Percentiles rank a stretch among this genome's conserved stretches.
Evolutionary conservation across 2,329 filamentous ascomycete genomes (phyloP).

Genomic region (Colletotrichum sp.): DNA sequence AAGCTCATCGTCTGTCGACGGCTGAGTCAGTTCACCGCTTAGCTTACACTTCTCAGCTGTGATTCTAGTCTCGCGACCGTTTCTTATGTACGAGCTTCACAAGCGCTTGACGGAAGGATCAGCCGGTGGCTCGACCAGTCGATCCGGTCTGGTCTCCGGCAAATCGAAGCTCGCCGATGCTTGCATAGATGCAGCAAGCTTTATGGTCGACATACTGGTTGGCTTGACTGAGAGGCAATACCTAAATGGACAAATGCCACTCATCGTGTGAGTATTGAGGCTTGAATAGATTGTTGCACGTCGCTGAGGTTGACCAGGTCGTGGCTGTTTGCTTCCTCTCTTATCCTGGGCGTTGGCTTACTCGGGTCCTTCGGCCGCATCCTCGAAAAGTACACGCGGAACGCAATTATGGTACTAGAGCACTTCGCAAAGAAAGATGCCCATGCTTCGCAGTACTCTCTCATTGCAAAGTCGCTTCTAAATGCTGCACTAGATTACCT

Average conservation of each 20-base stretch:
- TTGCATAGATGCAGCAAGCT: constrained; percentile 58
- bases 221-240: constrained; percentile 46
- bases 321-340: constrained; percentile 58
- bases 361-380: constrained; percentile 57
- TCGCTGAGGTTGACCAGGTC: constrained; percentile 37
- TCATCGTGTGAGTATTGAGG: constrained; percentile 51
- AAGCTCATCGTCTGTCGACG: background rate
- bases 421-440: constrained; percentile 54
- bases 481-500: constrained; percentile 50
- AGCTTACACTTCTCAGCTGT: constrained; percentile 37
- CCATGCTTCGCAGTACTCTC: constrained; percentile 57
- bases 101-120: constrained; percentile 44
- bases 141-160: constrained; percentile 36
- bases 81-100: constrained; percentile 60
- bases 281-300: background rate
- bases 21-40: too few species aligned
- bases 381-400: constrained; percentile 53
- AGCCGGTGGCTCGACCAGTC: background rate
- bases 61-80: constrained; percentile 61
- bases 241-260: constrained; percentile 50
- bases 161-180: constrained; percentile 58
- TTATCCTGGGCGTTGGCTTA: constrained; percentile 56
- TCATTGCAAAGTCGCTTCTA: constrained; percentile 57
- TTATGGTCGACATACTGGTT: constrained; percentile 56
- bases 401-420: constrained; percentile 52